Evolutionary conservation across 2,329 filamentous ascomycete genomes (phyloP).

Genomic region (Chalaropsis ovoidea): DNA sequence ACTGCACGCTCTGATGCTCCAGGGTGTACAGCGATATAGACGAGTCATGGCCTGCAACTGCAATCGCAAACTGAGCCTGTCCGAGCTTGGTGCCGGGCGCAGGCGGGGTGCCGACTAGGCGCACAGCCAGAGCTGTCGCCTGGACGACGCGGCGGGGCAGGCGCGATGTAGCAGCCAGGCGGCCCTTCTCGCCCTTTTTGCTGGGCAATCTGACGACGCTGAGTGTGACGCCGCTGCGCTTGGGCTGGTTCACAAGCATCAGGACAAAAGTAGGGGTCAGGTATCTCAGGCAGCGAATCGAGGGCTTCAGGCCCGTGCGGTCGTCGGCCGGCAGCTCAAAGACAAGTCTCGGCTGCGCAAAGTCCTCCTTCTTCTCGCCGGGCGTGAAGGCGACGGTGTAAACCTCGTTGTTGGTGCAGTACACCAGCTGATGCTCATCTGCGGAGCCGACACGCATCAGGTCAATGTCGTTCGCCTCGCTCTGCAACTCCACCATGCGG

Average conservation of each 20-base stretch:
- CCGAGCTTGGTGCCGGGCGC: constrained; percentile 36
- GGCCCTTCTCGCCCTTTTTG: constrained; percentile 26
- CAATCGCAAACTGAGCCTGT: constrained; percentile 68
- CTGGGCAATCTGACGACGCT: constrained; percentile 47
- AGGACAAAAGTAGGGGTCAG: constrained; percentile 48
- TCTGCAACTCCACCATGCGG: constrained; percentile 42
- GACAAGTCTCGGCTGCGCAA: constrained; percentile 37
- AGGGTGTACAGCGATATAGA: constrained; percentile 70
- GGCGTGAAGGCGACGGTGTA: constrained; percentile 53
- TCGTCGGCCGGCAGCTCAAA: constrained; percentile 48
- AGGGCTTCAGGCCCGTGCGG: constrained; percentile 37
- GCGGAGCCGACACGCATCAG: constrained; percentile 50
- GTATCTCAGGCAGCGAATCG: constrained; percentile 50
- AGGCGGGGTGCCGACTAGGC: constrained; percentile 47
- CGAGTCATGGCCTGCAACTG: constrained; percentile 68
- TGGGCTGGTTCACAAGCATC: constrained; percentile 49
- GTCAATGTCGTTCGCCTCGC: constrained; percentile 59
- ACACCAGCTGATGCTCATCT: constrained; percentile 60
- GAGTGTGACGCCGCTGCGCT: constrained; percentile 47
- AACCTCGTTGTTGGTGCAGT: constrained; percentile 67
- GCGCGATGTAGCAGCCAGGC: constrained; percentile 17
- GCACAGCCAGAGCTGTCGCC: constrained; percentile 68
- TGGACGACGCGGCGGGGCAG: constrained; percentile 43
- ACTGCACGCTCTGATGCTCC: constrained; percentile 48
- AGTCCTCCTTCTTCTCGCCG: constrained; percentile 33